Evolutionary conservation across 2,329 filamentous ascomycete species (phyloP).

Genomic region (Ophiostoma ips): DNA sequence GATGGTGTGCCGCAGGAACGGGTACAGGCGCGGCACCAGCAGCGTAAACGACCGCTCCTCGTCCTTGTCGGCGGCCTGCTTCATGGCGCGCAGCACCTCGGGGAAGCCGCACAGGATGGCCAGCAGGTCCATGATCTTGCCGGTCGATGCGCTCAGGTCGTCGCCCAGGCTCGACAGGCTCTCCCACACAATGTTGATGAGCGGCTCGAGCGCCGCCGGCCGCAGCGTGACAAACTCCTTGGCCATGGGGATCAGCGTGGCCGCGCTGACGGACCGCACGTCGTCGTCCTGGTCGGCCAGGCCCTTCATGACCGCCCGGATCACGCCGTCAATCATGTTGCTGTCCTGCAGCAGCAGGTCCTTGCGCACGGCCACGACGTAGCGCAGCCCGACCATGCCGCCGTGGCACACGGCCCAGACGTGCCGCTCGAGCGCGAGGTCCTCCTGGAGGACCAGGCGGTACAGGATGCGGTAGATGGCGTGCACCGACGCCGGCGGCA

Average conservation of each 20-base stretch:
- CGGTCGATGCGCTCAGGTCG: conserved; percentile 91
- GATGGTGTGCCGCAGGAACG: conserved; percentile 93
- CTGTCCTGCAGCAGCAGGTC: conserved; percentile 75
- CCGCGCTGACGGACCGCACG: conserved; percentile 89
- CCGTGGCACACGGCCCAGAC: conserved; percentile 95
- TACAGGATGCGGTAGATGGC: conserved; percentile 74
- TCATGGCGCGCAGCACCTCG: conserved; percentile 88
- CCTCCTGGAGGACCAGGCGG: conserved; percentile 81
- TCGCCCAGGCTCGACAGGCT: conserved; percentile 94
- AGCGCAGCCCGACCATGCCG: conserved; percentile 92
- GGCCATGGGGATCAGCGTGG: conserved; percentile 92
- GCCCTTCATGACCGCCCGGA: conserved; percentile 88
- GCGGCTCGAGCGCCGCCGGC: conserved; percentile 58
- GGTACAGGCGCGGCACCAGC: conserved; percentile 84
- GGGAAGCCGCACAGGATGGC: conserved; percentile 93
- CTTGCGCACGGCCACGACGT: conserved; percentile 88
- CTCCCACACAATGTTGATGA: conserved; percentile 95
- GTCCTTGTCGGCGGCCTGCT: conserved; percentile 68
- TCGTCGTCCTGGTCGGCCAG: conserved; percentile 86
- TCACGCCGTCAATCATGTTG: conserved; percentile 81
- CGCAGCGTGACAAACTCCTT: conserved; percentile 85
- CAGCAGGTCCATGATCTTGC: conserved; percentile 94
- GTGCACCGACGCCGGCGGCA: conserved; percentile 66
- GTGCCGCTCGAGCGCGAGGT: conserved; percentile 56
- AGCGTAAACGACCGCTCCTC: conserved; percentile 82